Conservation (phyloP, 345 rosid genomes). For the Syzygium jambos region DNA sequence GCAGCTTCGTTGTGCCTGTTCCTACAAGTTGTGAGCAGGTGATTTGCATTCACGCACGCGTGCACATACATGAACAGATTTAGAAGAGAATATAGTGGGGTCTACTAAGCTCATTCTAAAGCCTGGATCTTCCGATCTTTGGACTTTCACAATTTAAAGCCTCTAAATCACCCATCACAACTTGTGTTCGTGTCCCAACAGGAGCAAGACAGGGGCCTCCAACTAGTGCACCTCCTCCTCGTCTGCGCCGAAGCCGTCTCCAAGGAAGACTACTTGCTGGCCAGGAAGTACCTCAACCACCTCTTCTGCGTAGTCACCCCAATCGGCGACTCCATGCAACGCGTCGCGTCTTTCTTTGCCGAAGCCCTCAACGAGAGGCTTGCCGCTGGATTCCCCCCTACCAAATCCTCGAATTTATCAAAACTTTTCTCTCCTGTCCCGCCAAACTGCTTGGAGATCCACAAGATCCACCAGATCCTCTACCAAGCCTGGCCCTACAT, state of each 20-base stretch:
- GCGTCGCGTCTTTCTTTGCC: slow-evolving; percentile 56
- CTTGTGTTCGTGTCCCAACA: slow-evolving; percentile 1
- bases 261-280: slow-evolving; percentile 52
- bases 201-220: slow-evolving; percentile 64
- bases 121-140: too few relatives aligned
- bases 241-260: slow-evolving; percentile 58
- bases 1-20: slow-evolving; percentile 16
- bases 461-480: slow-evolving; percentile 43
- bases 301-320: slow-evolving; percentile 46
- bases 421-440: slow-evolving; percentile 36
- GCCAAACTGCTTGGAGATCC: slow-evolving; percentile 42
- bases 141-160: neutral
- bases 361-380: slow-evolving; percentile 46
- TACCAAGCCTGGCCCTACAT: slow-evolving; percentile 60
- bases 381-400: slow-evolving; percentile 24
- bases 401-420: slow-evolving; percentile 11
- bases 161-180: neutral
- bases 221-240: slow-evolving; percentile 51
- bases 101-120: too few relatives aligned
- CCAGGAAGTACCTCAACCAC: slow-evolving; percentile 39
- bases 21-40: slow-evolving; percentile 43
- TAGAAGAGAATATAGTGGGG: neutral
- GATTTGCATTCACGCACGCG: neutral
- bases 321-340: slow-evolving; percentile 53
- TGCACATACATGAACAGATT: neutral